Percentiles rank a stretch among this genome's conserved stretches.
These are phyloP conservation scores for Clarireedia monteithiana DNA, from an alignment of 2,329 filamentous ascomycete genomes.

Conservation along the genomic window DNA sequence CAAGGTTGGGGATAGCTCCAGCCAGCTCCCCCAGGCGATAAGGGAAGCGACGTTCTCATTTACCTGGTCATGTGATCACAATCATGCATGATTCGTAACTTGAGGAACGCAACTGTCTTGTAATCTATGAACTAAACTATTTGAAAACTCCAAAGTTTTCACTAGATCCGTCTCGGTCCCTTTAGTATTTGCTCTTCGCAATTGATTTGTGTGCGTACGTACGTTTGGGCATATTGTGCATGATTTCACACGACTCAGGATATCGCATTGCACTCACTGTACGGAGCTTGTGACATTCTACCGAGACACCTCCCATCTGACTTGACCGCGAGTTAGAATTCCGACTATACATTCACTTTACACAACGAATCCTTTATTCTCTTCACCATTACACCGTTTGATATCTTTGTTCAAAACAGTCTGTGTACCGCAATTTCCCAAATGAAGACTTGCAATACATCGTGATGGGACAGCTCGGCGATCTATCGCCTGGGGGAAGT, in stretches of 20 bases:
- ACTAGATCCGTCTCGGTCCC: neutral
- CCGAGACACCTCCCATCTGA: conserved; percentile 10
- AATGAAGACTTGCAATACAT: conserved; percentile 27
- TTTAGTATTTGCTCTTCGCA: neutral
- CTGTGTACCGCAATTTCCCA: conserved; percentile 15
- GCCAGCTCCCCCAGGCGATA: conserved; percentile 16
- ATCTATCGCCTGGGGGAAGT: conserved; percentile 69
- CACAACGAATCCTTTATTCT: neutral
- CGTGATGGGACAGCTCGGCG: conserved; percentile 64
- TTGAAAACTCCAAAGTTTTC: too few species aligned
- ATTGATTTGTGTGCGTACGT: neutral
- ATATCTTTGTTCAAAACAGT: conserved; percentile 6
- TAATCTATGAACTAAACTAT: too few species aligned
- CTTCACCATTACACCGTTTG: conserved; percentile 2
- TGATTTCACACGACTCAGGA: conserved; percentile 4
- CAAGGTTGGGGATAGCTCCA: conserved; percentile 10
- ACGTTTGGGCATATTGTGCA: neutral
- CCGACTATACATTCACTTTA: neutral
- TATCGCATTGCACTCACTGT: neutral
- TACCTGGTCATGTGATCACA: conserved; percentile 15
- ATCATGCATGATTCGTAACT: conserved; percentile 6
- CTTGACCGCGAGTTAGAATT: conserved; percentile 6
- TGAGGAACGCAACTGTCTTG: neutral
- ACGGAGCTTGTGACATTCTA: neutral
- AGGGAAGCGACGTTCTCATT: conserved; percentile 18